Conservation (phyloP, 2,329 filamentous ascomycete genomes). For the Colletotrichum sp. region DNA sequence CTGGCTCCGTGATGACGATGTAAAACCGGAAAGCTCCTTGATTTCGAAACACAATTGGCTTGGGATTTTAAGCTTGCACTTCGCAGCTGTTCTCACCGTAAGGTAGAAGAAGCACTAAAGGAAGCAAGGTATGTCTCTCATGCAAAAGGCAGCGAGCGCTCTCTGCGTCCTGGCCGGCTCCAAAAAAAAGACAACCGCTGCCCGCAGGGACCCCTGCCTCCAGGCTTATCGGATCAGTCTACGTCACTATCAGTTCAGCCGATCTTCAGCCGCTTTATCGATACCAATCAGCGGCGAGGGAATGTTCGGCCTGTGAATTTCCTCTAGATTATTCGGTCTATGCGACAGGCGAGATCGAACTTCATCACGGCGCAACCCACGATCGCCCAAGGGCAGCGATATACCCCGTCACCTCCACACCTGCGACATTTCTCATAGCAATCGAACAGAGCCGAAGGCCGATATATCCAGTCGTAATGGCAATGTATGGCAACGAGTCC, state of each 20-base stretch:
- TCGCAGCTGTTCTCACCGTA: neutral
- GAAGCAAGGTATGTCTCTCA: neutral
- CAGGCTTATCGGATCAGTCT: neutral
- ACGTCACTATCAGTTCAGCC: constrained; percentile 20
- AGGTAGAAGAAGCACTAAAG: neutral
- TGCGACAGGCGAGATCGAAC: constrained; percentile 16
- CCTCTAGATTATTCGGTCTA: neutral
- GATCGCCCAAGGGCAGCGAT: neutral
- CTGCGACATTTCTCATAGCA: rapidly evolving
- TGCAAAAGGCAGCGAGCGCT: neutral
- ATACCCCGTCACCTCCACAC: neutral
- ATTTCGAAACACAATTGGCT: neutral
- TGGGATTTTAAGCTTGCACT: neutral
- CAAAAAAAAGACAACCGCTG: neutral
- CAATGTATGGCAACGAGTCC: neutral
- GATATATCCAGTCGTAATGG: neutral
- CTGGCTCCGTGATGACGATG: neutral
- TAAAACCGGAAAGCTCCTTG: neutral
- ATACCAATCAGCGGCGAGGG: constrained; percentile 1
- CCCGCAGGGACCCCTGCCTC: neutral
- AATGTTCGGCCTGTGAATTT: constrained; percentile 4
- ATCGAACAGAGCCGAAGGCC: neutral
- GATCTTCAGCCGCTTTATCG: constrained; percentile 13
- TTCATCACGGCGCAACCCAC: neutral
- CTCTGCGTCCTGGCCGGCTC: neutral